Evolutionary conservation across 2,329 filamentous ascomycete species (phyloP), one percentile per base, ranked within the genome.

Genomic region (Salinomyces thailandicus): DNA sequence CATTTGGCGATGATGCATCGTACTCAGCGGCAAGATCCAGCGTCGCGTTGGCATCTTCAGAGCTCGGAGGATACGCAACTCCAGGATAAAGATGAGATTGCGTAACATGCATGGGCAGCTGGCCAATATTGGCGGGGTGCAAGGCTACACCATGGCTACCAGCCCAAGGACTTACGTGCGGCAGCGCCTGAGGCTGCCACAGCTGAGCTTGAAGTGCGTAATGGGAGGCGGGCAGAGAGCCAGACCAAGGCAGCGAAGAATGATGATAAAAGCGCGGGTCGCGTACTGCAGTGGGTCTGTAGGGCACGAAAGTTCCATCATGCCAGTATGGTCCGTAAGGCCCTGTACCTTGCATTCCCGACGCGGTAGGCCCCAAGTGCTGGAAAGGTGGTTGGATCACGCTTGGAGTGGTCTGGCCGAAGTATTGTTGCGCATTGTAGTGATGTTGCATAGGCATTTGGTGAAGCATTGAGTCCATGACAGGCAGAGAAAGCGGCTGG

Each of bases 241-340:
- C 37, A 3, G 38, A 26, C 20, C 46, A 51, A 29, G 41, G 35
- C 14, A 26, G 29, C 14, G 38, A 31, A 13, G 47, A 33, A 37
- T 50, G 47, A 27, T 49, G 52, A 44, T 52, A 60, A 41, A 56
- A 69, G 14, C 69, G 64, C 31, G 69, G 63, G 53, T 76, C 72
- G 41, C 70, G 64, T 40, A 73, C 59, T 5, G 72, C 71, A 22
- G 73, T 71, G 9, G 74, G 73, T 40, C 72, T 65, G 53, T 77
- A 77, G 9, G 74, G 71, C 24, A 72, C 69, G 46, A 68, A 75
- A 6, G 67, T 72, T n/a, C 73, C 74, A 61, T 77, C 71, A 14
- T 74, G 72, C 72, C 73, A 78, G 50, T 77, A 77, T 18, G 73
- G 73, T 0, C 74, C 74, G 55, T 73, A 77, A 4, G 69, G 65